Conservation (phyloP, 139 green algal species). For the Deuterostichococcus epilithicus region DNA sequence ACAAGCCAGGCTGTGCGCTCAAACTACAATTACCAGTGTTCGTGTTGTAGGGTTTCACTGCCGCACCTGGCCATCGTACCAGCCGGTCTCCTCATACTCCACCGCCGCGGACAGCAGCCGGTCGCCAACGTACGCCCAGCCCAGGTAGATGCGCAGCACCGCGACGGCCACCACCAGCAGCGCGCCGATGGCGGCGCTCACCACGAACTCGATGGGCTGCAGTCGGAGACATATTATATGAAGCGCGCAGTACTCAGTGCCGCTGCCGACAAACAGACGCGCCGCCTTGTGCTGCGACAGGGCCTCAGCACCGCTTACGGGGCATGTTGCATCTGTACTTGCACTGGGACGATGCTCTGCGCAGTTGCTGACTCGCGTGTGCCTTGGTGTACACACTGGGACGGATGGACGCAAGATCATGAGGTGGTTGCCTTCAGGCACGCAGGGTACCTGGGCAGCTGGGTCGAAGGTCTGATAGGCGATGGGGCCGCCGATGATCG, state of each 20-base stretch:
- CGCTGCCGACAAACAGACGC: neutral
- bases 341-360: neutral
- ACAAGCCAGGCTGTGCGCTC: too few relatives aligned
- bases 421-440: neutral
- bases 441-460: constrained; percentile 30
- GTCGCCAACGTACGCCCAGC: constrained; percentile 89
- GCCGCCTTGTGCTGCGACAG: neutral
- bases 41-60: too few relatives aligned
- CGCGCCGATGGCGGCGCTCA: constrained; percentile 49
- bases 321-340: too few relatives aligned
- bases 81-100: constrained; percentile 83
- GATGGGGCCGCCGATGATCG: constrained; percentile 69
- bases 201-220: constrained; percentile 60
- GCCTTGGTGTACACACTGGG: neutral
- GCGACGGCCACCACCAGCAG: constrained; percentile 70
- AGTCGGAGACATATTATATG: neutral
- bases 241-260: neutral
- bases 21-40: too few relatives aligned
- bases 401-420: too few relatives aligned
- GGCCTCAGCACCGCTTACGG: too few relatives aligned
- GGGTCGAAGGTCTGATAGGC: constrained; percentile 81
- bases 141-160: constrained; percentile 81
- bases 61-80: constrained; percentile 17
- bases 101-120: constrained; percentile 78
- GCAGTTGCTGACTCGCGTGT: neutral